Percentiles rank a stretch among this genome's conserved stretches.
Evolutionary conservation across 1,139 yeast genomes (phyloP).

Genomic region (Pichia terricola): DNA sequence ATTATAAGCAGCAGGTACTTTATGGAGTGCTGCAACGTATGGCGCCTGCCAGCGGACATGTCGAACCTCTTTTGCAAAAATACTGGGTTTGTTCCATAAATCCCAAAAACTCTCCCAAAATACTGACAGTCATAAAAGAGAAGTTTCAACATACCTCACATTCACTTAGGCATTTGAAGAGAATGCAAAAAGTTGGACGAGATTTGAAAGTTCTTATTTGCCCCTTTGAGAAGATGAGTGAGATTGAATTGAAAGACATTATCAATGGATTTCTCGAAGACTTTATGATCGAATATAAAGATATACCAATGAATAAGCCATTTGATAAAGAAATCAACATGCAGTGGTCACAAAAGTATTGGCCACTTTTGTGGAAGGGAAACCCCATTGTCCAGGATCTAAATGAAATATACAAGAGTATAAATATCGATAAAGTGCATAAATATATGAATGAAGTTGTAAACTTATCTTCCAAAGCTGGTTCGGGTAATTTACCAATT

Average conservation of each 20-base stretch:
- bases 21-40: constrained; percentile 43
- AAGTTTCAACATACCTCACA: constrained; percentile 29
- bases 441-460: constrained; percentile 30
- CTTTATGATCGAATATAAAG: constrained; percentile 20
- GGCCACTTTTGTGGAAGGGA: constrained; percentile 96
- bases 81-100: constrained; percentile 51
- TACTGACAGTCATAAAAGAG: constrained; percentile 22
- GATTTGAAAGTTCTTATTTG: constrained; percentile 25
- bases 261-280: constrained; percentile 10
- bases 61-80: constrained; percentile 30
- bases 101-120: constrained; percentile 32
- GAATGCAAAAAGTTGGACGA: constrained; percentile 21
- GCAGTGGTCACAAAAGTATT: constrained; percentile 55
- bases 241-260: constrained; percentile 13
- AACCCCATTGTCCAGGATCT: constrained; percentile 74
- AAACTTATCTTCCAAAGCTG: constrained; percentile 6
- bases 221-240: constrained; percentile 12
- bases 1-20: constrained; percentile 40
- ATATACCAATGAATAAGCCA: constrained; percentile 48
- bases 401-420: constrained; percentile 32
- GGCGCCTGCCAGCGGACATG: constrained; percentile 16
- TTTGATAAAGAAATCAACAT: constrained; percentile 51
- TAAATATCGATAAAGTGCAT: constrained; percentile 38
- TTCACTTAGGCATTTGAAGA: constrained; percentile 33
- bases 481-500: constrained; percentile 23